Evolutionary conservation across 257 asterid species (phyloP).

Genomic region (Primulina huaijiensis): DNA sequence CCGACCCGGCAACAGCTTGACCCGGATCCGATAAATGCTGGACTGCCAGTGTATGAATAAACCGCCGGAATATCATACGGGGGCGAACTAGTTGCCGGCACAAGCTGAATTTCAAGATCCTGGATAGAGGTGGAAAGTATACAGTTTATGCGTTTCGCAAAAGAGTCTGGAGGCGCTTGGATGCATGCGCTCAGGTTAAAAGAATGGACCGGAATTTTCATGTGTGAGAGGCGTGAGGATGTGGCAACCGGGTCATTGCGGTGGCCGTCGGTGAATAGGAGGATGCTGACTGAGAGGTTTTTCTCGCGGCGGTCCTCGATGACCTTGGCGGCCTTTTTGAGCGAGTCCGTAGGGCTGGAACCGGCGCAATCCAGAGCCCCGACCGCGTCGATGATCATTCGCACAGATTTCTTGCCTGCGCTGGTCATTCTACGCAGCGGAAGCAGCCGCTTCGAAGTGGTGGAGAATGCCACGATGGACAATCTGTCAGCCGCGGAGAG

Average conservation of each 20-base stretch:
- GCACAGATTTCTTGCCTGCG: constrained; percentile 71
- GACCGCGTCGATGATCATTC: constrained; percentile 78
- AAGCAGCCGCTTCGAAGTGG: constrained; percentile 73
- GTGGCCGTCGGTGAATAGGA: constrained; percentile 59
- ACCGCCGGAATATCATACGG: constrained; percentile 66
- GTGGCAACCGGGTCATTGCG: constrained; percentile 42
- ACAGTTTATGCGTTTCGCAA: constrained; percentile 44
- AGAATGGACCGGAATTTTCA: constrained; percentile 62
- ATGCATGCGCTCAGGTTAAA: constrained; percentile 53
- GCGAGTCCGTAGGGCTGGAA: constrained; percentile 59
- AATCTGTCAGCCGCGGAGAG: constrained; percentile 79
- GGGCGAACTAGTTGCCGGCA: constrained; percentile 52
- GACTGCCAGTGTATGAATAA: constrained; percentile 48
- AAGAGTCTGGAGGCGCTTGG: constrained; percentile 33
- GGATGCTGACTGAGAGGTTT: constrained; percentile 62
- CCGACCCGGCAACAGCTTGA: constrained; percentile 63
- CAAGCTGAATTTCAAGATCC: constrained; percentile 60
- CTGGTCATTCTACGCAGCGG: constrained; percentile 83
- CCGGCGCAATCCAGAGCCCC: constrained; percentile 59
- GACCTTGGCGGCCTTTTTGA: constrained; percentile 88
- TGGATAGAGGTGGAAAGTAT: constrained; percentile 50
- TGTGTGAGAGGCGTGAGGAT: constrained; percentile 54
- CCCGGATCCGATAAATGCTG: constrained; percentile 67
- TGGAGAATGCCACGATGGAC: constrained; percentile 87
- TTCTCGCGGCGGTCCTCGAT: constrained; percentile 90